Evolutionary conservation across 2,329 filamentous ascomycete genomes (phyloP), one percentile per base, ranked within the genome.

Genomic region (Ophiosphaerella herpotricha): DNA sequence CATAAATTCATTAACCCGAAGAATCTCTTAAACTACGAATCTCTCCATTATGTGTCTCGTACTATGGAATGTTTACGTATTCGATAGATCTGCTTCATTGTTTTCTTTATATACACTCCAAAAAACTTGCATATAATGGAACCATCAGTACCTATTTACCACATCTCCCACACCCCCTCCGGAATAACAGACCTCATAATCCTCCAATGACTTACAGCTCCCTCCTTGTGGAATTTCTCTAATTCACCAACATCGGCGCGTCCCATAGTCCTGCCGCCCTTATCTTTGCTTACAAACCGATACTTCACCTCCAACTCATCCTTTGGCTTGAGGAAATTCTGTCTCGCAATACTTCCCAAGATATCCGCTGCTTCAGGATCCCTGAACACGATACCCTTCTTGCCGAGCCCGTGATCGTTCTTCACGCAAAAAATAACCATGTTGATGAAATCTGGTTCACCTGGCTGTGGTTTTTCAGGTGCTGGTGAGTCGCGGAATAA

Each of bases 341-440:
- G 75, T 29, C 94, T 79, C 11, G 88, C 85, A 36, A 84, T 78
- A 69, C 89, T 96, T 33, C 83, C 82, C 31, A 96, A 76, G 63
- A 83, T 87, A 67, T 99, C 94, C 2, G 77, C 75, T 6, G 80
- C 72, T 0, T 74, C 77, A 0, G 91, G 83, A 13, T 78, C 66
- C 11, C 92, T 82, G 77, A 97, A 97, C 0, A 68, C 76, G 33
- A 91, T 75, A 0, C 77, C 74, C 14, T 45, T 39, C n/a, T 66
- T 67, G 1, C 67, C 67, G 29, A 51, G 41, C 0, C 55, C 66
- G 24, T 67, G 57, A 23, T 75, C 69, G 9, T 76, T 78, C 74
- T 91, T 93, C 50, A 84, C 86, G 79, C 94, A 99, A 77, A 97
- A 97, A 52, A 97, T 85, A 39, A 97, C 89, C 83, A 97, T 91